phyloP scores from a whole-genome alignment of 1,284 basidiomycete species.

The Fomitopsis betulina region DNA sequence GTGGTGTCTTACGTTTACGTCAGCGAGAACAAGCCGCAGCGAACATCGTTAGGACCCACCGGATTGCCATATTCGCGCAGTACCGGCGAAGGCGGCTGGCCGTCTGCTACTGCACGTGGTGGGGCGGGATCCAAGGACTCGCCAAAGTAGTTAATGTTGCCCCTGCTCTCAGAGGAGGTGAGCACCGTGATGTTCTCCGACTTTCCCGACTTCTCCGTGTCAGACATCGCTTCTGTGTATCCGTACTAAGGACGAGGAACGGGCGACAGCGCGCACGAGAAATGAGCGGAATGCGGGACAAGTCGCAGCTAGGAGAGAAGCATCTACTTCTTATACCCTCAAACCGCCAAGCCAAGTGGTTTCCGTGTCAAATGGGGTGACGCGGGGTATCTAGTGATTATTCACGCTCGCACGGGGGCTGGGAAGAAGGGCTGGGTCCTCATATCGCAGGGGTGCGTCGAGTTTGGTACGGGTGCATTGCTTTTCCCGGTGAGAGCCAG shows the following conservation, averaged over 20 bases:
- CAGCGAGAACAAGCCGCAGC: background rate
- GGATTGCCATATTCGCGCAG: conserved; percentile 4
- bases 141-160: conserved; percentile 4
- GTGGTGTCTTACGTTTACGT: background rate
- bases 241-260: background rate
- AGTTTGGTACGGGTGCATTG: background rate
- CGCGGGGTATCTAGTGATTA: conserved; percentile 1
- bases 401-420: conserved; percentile 8
- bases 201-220: conserved; percentile 6
- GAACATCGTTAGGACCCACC: background rate
- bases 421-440: background rate
- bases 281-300: background rate
- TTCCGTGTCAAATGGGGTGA: background rate
- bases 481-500: conserved; percentile 1
- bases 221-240: background rate
- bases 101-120: background rate
- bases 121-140: conserved; percentile 2
- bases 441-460: background rate
- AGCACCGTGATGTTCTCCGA: conserved; percentile 4
- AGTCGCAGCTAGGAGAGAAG: background rate
- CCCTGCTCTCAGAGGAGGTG: conserved; percentile 1
- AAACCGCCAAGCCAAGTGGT: background rate
- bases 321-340: conserved; percentile 5
- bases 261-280: background rate
- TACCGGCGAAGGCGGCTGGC: background rate